These are phyloP conservation scores for Ceratocystis cubensis DNA, from an alignment of 2,329 filamentous ascomycete species.

Conservation along the genomic window DNA sequence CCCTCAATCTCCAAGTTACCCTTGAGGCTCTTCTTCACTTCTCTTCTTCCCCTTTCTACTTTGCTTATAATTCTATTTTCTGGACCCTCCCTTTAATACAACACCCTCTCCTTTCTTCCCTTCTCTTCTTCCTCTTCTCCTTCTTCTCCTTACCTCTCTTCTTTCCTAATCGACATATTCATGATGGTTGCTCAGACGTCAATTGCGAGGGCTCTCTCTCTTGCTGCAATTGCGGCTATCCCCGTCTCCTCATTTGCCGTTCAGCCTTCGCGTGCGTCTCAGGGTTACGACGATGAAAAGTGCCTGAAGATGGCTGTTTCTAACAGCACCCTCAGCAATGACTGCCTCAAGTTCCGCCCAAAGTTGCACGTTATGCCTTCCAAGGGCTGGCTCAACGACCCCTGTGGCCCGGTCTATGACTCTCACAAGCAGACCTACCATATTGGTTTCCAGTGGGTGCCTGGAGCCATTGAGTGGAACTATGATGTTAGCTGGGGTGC, in stretches of 20 bases:
- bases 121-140: neutral
- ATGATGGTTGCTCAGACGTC: slow-evolving; percentile 16
- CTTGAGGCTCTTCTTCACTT: neutral
- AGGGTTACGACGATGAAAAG: neutral
- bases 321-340: slow-evolving; percentile 15
- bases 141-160: slow-evolving; percentile 5
- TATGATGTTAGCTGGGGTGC: slow-evolving; percentile 27
- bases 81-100: neutral
- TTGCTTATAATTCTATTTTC: neutral
- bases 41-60: neutral
- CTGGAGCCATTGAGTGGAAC: slow-evolving; percentile 24
- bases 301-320: slow-evolving; percentile 16
- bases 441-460: slow-evolving; percentile 31
- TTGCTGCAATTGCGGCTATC: slow-evolving; percentile 11
- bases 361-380: slow-evolving; percentile 32
- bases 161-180: neutral
- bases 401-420: slow-evolving; percentile 36
- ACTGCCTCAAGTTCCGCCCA: slow-evolving; percentile 24
- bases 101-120: neutral
- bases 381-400: slow-evolving; percentile 32
- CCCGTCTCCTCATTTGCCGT: slow-evolving; percentile 3
- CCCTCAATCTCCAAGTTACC: neutral
- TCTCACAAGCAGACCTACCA: slow-evolving; percentile 34
- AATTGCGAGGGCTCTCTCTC: slow-evolving; percentile 8
- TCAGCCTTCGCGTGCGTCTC: neutral